A percentile compares a stretch with the other conserved stretches of the same genome.
Evolutionary conservation across 2,329 filamentous ascomycete species (phyloP).

Genomic region (Microsporum audouinii): DNA sequence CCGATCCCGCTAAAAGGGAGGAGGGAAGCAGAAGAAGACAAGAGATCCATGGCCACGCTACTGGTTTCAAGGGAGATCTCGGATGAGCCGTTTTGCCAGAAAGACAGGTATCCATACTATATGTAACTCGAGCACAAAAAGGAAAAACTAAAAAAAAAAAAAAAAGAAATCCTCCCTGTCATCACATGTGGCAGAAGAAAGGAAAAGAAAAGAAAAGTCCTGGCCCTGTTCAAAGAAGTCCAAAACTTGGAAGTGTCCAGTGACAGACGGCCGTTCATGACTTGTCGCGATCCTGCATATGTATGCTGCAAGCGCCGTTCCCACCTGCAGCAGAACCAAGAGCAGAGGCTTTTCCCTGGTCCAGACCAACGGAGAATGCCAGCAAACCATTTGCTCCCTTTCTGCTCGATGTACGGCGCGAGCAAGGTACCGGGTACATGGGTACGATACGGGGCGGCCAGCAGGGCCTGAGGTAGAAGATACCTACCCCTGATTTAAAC

Average conservation of each 20-base stretch:
- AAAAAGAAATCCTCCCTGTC: neutral
- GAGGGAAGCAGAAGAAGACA: neutral
- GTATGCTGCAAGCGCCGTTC: neutral
- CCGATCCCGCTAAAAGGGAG: neutral
- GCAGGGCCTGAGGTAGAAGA: neutral
- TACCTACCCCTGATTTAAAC: neutral
- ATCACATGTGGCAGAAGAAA: neutral
- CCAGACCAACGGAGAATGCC: neutral
- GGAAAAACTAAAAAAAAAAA: neutral
- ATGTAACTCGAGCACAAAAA: neutral
- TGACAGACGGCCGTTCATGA: neutral
- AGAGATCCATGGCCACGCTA: neutral
- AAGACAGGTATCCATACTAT: too few species aligned
- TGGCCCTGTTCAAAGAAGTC: neutral
- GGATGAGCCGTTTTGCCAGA: neutral
- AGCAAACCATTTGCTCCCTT: neutral
- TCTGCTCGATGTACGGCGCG: neutral
- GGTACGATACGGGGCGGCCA: neutral
- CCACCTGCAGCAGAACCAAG: neutral
- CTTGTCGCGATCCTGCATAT: neutral
- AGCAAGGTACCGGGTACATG: neutral
- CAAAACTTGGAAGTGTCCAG: neutral
- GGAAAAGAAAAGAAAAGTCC: neutral
- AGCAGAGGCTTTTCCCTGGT: neutral
- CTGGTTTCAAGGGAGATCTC: neutral